Evolutionary conservation across 2,329 filamentous ascomycete species (phyloP).

Genomic region (Hypoxylon sp.): DNA sequence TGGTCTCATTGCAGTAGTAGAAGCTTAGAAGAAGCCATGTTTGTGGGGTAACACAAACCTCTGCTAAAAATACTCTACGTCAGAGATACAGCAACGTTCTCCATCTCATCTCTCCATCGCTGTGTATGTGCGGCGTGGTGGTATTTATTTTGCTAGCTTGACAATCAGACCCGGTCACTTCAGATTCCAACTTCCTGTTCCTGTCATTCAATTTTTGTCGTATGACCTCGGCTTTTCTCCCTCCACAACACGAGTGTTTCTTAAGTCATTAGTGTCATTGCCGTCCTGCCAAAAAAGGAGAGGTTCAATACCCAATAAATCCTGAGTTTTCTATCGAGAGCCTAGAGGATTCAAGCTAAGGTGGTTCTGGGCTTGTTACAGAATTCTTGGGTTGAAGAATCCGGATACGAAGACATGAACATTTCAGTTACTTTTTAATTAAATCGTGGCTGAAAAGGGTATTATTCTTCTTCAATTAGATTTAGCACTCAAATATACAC

Average conservation of each 20-base stretch:
- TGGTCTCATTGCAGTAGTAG: conserved; percentile 3
- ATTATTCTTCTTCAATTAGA: too few species aligned
- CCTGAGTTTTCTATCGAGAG: neutral
- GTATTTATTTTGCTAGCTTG: neutral
- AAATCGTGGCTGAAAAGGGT: too few species aligned
- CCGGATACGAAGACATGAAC: neutral
- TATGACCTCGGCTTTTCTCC: neutral
- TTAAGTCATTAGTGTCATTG: conserved; percentile 6
- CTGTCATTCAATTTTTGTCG: neutral
- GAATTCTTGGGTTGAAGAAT: neutral
- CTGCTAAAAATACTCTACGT: conserved; percentile 6
- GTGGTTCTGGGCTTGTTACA: neutral
- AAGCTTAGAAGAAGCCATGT: neutral
- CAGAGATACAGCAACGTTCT: conserved; percentile 1
- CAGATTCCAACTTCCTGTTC: conserved; percentile 11
- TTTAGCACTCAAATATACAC: too few species aligned
- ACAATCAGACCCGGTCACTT: conserved; percentile 6
- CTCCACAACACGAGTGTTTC: neutral
- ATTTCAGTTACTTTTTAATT: neutral
- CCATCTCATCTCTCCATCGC: neutral
- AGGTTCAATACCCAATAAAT: conserved; percentile 8
- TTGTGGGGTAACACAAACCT: conserved; percentile 1
- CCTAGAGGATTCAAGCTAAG: conserved; percentile 10
- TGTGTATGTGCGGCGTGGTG: neutral
- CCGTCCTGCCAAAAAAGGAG: conserved; percentile 9